These are phyloP conservation scores for Tetrapisispora arboricola DNA, from an alignment of 805 yeast genomes.

Conservation along the genomic window DNA sequence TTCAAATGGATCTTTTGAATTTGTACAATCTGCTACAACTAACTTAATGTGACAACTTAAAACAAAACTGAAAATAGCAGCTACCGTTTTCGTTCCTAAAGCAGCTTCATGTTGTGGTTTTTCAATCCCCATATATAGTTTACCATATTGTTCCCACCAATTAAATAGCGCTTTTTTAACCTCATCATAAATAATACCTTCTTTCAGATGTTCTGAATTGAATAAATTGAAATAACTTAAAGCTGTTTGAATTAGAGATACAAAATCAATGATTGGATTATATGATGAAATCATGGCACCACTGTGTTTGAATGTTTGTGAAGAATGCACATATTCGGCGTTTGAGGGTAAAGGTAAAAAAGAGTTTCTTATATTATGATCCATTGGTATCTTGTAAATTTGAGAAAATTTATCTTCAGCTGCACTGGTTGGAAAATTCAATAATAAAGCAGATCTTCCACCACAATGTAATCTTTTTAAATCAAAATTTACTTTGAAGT, in stretches of 20 bases:
- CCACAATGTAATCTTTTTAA: conserved; percentile 71
- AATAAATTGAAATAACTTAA: conserved; percentile 69
- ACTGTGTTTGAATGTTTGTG: no score
- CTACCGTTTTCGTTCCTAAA: conserved; percentile 56
- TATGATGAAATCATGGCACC: conserved; percentile 6
- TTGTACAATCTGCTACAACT: conserved; percentile 46
- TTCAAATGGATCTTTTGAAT: conserved; percentile 77
- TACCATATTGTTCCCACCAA: conserved; percentile 81
- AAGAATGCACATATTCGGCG: background rate
- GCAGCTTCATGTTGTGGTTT: conserved; percentile 38
- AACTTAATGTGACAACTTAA: conserved; percentile 56
- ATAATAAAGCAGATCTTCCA: conserved; percentile 69
- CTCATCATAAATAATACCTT: conserved; percentile 72
- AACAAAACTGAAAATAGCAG: conserved; percentile 72
- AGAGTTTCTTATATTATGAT: background rate
- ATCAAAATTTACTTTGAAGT: conserved; percentile 65
- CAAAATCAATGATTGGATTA: conserved; percentile 65
- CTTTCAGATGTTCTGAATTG: conserved; percentile 52
- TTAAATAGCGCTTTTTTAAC: conserved; percentile 60
- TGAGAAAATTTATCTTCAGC: conserved; percentile 73
- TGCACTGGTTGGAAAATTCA: conserved; percentile 65
- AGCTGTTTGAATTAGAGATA: conserved; percentile 63
- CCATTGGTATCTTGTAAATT: conserved; percentile 47
- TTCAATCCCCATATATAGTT: conserved; percentile 19
- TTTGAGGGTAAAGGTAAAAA: background rate